These are phyloP conservation scores for Aspergillus sp. DNA, from an alignment of 2,329 filamentous ascomycete genomes.

Conservation along the genomic window DNA sequence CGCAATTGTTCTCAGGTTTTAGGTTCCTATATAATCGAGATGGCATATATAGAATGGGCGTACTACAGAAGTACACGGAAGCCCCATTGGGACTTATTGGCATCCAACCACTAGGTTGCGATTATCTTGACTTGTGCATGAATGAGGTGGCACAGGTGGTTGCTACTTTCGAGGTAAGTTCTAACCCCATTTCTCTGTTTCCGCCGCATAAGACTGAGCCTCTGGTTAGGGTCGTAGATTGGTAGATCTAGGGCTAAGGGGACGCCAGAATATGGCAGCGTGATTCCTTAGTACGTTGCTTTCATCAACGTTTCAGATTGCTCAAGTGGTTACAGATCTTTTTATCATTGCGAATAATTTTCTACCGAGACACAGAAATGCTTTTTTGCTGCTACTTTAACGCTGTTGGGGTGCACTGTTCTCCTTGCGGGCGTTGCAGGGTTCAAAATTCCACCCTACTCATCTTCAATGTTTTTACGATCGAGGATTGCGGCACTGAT, in stretches of 20 bases:
- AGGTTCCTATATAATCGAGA: neutral
- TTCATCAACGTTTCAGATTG: too few species aligned
- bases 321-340: neutral
- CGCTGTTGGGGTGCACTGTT: too few species aligned
- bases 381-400: too few species aligned
- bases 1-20: neutral
- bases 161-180: conserved; percentile 2
- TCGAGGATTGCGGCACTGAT: too few species aligned
- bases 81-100: neutral
- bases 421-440: too few species aligned
- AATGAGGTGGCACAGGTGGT: neutral
- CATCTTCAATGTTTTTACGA: too few species aligned
- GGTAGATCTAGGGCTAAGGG: conserved; percentile 4
- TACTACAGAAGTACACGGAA: neutral
- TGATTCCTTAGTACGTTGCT: too few species aligned
- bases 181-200: neutral
- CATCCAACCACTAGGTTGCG: neutral
- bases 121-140: neutral
- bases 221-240: neutral
- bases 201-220: neutral
- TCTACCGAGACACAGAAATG: too few species aligned
- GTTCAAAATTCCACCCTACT: too few species aligned
- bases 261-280: too few species aligned
- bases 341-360: neutral
- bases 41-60: neutral